Percentiles rank a stretch among this genome's conserved stretches.
These are phyloP conservation scores for Tothia fuscella DNA, from an alignment of 2,329 filamentous ascomycete genomes.

Conservation along the genomic window DNA sequence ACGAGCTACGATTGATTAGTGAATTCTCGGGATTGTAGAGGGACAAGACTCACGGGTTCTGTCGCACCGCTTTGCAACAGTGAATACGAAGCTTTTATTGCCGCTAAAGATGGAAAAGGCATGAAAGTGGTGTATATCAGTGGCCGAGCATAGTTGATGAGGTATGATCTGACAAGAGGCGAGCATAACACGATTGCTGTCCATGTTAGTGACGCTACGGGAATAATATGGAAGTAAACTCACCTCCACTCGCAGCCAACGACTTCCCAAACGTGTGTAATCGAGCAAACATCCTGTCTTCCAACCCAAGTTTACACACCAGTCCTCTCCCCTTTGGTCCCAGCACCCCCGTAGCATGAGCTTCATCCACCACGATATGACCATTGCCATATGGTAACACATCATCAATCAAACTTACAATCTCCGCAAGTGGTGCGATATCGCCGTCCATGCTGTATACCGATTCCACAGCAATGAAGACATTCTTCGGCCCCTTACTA, in stretches of 20 bases:
- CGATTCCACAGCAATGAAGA: slow-evolving; percentile 26
- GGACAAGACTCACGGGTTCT: slow-evolving; percentile 29
- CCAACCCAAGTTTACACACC: slow-evolving; percentile 43
- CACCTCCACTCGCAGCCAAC: slow-evolving; percentile 53
- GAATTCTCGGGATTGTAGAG: background rate
- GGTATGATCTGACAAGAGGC: slow-evolving; percentile 45
- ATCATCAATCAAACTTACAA: slow-evolving; percentile 46
- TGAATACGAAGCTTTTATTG: slow-evolving; percentile 46
- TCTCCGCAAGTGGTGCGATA: slow-evolving; percentile 48
- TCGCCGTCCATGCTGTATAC: slow-evolving; percentile 77
- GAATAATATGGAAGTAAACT: slow-evolving; percentile 15
- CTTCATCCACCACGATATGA: slow-evolving; percentile 55
- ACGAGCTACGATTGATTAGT: slow-evolving; percentile 13
- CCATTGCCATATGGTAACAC: slow-evolving; percentile 46
- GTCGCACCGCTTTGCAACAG: slow-evolving; percentile 42
- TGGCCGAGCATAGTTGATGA: slow-evolving; percentile 65
- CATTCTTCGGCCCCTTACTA: slow-evolving; percentile 17
- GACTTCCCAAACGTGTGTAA: slow-evolving; percentile 54
- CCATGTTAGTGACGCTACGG: too few relatives aligned
- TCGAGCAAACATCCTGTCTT: slow-evolving; percentile 40
- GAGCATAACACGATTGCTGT: slow-evolving; percentile 53
- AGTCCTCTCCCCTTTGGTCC: slow-evolving; percentile 46
- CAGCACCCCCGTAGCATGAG: slow-evolving; percentile 52
- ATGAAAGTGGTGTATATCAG: slow-evolving; percentile 65
- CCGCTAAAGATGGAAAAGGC: slow-evolving; percentile 47